Evolutionary conservation across 371 early-diverging fungal species (phyloP).

Genomic region (Mortierella sp.): DNA sequence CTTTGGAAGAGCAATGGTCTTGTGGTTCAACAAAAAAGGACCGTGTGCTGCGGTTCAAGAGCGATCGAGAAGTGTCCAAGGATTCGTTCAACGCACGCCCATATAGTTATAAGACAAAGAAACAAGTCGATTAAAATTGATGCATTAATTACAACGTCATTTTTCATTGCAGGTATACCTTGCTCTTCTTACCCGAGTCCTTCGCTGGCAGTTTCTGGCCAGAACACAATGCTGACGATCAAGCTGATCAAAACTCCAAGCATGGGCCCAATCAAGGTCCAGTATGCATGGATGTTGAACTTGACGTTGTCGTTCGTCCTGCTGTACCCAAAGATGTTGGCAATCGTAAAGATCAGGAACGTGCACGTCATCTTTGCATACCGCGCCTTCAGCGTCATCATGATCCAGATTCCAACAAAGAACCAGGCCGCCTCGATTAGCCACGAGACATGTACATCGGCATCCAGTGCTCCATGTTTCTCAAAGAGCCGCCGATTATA

Average conservation of each 20-base stretch:
- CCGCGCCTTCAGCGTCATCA: slow-evolving; percentile 34
- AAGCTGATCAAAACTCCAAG: slow-evolving; percentile 32
- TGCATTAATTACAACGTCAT: neutral
- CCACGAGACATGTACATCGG: slow-evolving; percentile 14
- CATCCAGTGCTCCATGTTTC: neutral
- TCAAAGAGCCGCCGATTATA: slow-evolving; percentile 35
- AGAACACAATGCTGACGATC: slow-evolving; percentile 30
- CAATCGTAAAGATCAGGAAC: slow-evolving; percentile 42
- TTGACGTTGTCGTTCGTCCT: slow-evolving; percentile 4
- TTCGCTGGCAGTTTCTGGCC: slow-evolving; percentile 57
- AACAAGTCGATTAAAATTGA: neutral
- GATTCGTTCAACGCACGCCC: slow-evolving; percentile 54
- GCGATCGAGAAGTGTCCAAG: slow-evolving; percentile 39
- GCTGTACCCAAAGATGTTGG: slow-evolving; percentile 30
- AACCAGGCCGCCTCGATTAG: slow-evolving; percentile 48
- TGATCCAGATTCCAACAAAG: slow-evolving; percentile 49
- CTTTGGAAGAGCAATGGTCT: slow-evolving; percentile 46
- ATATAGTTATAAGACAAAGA: neutral
- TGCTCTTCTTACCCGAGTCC: slow-evolving; percentile 36
- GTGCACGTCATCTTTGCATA: slow-evolving; percentile 50
- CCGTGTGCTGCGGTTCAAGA: slow-evolving; percentile 47
- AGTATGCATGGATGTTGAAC: slow-evolving; percentile 24
- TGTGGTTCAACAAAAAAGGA: slow-evolving; percentile 50
- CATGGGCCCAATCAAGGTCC: slow-evolving; percentile 36
- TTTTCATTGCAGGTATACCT: neutral